Evolutionary conservation across 192 early-diverging fungal genomes (phyloP).

Genomic region (Entomortierella beljakovae): DNA sequence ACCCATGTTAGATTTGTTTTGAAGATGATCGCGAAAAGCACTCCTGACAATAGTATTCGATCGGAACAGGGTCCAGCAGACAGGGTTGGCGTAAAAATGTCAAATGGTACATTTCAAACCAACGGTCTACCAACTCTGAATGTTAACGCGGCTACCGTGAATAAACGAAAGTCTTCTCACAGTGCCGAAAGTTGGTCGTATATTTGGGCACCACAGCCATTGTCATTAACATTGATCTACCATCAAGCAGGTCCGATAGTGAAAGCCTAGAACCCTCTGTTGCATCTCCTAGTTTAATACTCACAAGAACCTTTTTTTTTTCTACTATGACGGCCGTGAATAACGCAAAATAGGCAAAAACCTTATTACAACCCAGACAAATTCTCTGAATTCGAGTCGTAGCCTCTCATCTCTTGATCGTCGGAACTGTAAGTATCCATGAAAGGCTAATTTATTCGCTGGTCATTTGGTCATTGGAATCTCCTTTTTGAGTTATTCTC

Average conservation of each 20-base stretch:
- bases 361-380: neutral
- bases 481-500: neutral
- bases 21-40: neutral
- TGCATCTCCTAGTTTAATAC: neutral
- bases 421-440: too few species aligned
- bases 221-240: slow-evolving; percentile 1
- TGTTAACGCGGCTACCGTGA: neutral
- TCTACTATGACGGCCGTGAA: neutral
- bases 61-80: neutral
- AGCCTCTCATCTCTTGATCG: too few species aligned
- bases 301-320: neutral
- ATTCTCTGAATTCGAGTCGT: neutral
- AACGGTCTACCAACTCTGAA: neutral
- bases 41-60: neutral
- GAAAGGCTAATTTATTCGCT: too few species aligned
- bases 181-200: neutral
- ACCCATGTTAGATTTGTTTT: neutral
- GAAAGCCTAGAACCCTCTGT: neutral
- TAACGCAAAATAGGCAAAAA: neutral
- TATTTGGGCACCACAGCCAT: neutral
- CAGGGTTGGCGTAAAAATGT: neutral
- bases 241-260: neutral
- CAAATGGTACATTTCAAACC: neutral
- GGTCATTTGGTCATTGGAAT: too few species aligned
- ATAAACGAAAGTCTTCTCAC: neutral